Percentiles rank a stretch among this genome's conserved stretches.
Conservation (phyloP, 2,329 filamentous ascomycete species). For the Stagonosporopsis vannaccii region DNA sequence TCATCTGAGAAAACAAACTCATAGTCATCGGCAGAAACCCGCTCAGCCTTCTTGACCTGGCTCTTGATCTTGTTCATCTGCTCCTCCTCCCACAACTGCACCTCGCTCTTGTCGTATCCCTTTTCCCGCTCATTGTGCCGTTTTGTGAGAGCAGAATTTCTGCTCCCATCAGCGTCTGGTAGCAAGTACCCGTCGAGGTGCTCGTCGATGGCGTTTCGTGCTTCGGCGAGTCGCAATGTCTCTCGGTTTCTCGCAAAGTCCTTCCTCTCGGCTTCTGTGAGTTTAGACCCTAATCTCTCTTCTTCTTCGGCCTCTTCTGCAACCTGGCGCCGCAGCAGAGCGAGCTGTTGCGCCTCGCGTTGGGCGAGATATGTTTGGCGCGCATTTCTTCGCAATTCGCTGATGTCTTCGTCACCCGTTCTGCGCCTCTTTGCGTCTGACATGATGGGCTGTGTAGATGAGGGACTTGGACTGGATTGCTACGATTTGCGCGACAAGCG, state of each 20-base stretch:
- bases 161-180: slow-evolving; percentile 87
- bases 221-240: slow-evolving; percentile 77
- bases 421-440: slow-evolving; percentile 40
- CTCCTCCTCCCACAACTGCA: slow-evolving; percentile 95
- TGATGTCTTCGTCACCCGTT: slow-evolving; percentile 55
- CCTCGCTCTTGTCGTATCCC: slow-evolving; percentile 89
- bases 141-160: slow-evolving; percentile 88
- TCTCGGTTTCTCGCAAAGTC: slow-evolving; percentile 92
- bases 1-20: slow-evolving; percentile 92
- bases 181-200: slow-evolving; percentile 90
- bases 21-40: slow-evolving; percentile 82
- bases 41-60: slow-evolving; percentile 66
- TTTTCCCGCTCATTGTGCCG: slow-evolving; percentile 85
- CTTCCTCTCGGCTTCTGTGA: slow-evolving; percentile 81
- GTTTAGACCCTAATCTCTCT: slow-evolving; percentile 70
- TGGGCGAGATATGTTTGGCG: slow-evolving; percentile 95
- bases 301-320: slow-evolving; percentile 83
- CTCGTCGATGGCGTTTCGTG: slow-evolving; percentile 86
- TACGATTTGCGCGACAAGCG: not conserved
- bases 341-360: slow-evolving; percentile 83
- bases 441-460: slow-evolving; percentile 21
- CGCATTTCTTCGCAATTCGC: slow-evolving; percentile 81
- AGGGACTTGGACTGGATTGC: too few species aligned
- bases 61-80: slow-evolving; percentile 82
- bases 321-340: slow-evolving; percentile 88